These are phyloP conservation scores for Cubamyces sp. DNA, from an alignment of 768 basidiomycete genomes.

Conservation along the genomic window DNA sequence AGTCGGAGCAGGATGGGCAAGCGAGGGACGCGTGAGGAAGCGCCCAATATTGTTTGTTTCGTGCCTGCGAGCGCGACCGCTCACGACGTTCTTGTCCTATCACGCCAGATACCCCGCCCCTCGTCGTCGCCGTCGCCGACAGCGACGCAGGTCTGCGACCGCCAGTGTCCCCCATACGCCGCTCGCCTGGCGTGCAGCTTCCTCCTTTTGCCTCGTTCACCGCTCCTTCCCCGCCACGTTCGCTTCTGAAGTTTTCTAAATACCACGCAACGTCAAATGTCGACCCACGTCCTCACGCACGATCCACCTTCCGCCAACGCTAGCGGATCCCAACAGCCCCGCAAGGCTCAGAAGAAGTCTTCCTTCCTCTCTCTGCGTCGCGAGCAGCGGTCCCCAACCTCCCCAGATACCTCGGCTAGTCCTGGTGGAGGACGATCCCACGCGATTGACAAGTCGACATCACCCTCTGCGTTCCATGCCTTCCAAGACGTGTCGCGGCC, in stretches of 20 bases:
- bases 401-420: constrained; percentile 16
- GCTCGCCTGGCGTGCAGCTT: constrained; percentile 12
- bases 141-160: constrained; percentile 27
- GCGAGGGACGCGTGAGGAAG: constrained; percentile 4
- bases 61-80: constrained; percentile 4
- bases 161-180: constrained; percentile 4
- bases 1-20: not conserved
- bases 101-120: constrained; percentile 25
- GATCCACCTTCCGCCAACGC: constrained; percentile 20
- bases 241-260: constrained; percentile 24
- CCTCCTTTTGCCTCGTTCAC: constrained; percentile 21
- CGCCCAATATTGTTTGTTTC: constrained; percentile 20
- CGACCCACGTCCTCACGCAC: constrained; percentile 17
- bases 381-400: constrained; percentile 27
- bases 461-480: constrained; percentile 30
- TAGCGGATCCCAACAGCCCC: constrained; percentile 38
- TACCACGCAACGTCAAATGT: constrained; percentile 19
- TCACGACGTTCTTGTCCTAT: constrained; percentile 14
- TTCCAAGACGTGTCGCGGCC: constrained; percentile 27
- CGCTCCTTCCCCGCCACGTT: constrained; percentile 29
- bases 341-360: constrained; percentile 54
- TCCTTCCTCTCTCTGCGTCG: constrained; percentile 58
- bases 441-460: constrained; percentile 21
- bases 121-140: constrained; percentile 26
- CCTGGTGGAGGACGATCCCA: constrained; percentile 14